Percentiles rank a stretch among this genome's conserved stretches.
Conservation (phyloP, 495 filamentous ascomycete species). For the Penicillium arizonense region DNA sequence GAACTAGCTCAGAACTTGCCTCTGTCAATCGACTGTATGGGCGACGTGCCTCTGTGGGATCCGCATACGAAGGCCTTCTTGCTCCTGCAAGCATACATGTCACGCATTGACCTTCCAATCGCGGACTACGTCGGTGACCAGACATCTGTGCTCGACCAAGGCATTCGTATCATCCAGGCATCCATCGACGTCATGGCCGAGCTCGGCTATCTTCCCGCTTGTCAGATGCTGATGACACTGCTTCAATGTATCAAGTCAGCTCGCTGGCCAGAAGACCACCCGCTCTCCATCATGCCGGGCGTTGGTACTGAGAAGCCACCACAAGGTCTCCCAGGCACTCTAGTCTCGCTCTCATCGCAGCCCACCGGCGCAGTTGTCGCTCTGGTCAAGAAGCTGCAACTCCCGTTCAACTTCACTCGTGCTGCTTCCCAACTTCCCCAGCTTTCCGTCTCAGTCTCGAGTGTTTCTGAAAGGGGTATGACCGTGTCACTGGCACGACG, state of each 20-base stretch:
- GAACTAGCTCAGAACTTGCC: constrained; percentile 83
- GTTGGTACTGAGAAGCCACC: constrained; percentile 46
- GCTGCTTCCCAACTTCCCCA: constrained; percentile 63
- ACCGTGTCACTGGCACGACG: constrained; percentile 62
- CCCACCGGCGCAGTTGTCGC: constrained; percentile 21
- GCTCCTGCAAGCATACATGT: constrained; percentile 92
- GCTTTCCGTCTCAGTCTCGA: constrained; percentile 60
- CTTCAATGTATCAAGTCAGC: constrained; percentile 91
- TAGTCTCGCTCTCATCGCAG: constrained; percentile 28
- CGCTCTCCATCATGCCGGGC: constrained; percentile 80
- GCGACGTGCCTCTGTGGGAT: constrained; percentile 89
- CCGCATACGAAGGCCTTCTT: constrained; percentile 97
- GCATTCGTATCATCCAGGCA: constrained; percentile 90
- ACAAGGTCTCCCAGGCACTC: constrained; percentile 18
- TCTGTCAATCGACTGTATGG: constrained; percentile 63
- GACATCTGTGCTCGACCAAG: constrained; percentile 85
- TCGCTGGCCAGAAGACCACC: constrained; percentile 82
- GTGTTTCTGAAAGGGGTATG: constrained; percentile 58
- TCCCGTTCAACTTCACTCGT: constrained; percentile 49
- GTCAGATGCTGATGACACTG: constrained; percentile 74
- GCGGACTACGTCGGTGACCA: constrained; percentile 97
- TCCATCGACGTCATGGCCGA: constrained; percentile 94
- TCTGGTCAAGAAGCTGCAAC: constrained; percentile 27
- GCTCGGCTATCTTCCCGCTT: constrained; percentile 72
- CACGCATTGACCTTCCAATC: constrained; percentile 86